Evolutionary conservation across 768 basidiomycete genomes (phyloP), one percentile per base, ranked within the genome.

Genomic region (Lactifluus rugatus): DNA sequence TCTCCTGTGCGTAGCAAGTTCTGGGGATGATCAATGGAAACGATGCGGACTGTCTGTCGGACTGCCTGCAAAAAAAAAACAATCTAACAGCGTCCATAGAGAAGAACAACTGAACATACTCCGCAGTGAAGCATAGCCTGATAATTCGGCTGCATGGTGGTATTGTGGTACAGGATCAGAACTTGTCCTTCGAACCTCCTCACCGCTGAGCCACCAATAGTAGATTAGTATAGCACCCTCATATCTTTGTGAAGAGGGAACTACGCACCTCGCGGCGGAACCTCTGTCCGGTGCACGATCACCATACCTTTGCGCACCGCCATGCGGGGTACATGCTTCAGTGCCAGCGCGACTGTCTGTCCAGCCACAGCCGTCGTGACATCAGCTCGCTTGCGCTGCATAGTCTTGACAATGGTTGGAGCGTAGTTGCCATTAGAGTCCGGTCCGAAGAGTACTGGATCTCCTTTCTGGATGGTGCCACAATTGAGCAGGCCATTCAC

Each of bases 101-200:
- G 28, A 57, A 14, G 39, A 23, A 19, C 31, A 44, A 6, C n/a
- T 48, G 7, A 16, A 71, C 81, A 65, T 69, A 87, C 85, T 25
- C 93, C 93, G 66, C 92, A 94, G 68, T 95, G 93, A 66, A 95
- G 76, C 92, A 95, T 94, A 0, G 90, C 90, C 81, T 95, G 93
- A 66, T 96, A 96, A 66, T 91, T 90, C 70, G 80, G 84, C 72
- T 96, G 93, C 62, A 96, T 75, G 23, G 93, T 96, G 44, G 91
- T 93, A 67, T 93, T 93, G 70, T 93, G 91, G 66, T 95, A 96
- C 56, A 99, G 72, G 50, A 98, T 87, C 54, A 99, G 78, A 6
- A 95, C 89, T 70, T 93, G 89, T 14, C 93, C 95, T 69, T 98
- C 91, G 66, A 99, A 99, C 64, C 82, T 79, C 45, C 82, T 78